Conservation (phyloP, 371 early-diverging fungal genomes). For the Mucor velutinosus region DNA sequence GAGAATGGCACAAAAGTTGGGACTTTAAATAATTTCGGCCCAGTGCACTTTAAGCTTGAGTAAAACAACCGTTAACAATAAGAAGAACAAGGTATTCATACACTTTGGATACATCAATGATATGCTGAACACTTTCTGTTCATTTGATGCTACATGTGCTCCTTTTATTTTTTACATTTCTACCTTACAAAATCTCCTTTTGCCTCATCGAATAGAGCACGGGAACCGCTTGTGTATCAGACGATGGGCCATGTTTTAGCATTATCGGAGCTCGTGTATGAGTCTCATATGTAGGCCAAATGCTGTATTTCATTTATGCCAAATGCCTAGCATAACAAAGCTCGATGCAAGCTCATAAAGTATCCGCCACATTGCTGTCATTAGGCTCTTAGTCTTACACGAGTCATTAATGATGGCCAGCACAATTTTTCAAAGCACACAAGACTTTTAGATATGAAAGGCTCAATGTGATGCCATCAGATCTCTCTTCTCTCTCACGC, state of each 20-base stretch:
- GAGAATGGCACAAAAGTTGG: neutral
- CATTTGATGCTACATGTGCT: neutral
- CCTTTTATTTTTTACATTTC: neutral
- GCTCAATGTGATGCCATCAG: neutral
- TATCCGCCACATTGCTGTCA: neutral
- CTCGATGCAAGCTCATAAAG: neutral
- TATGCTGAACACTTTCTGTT: neutral
- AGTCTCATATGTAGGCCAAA: neutral
- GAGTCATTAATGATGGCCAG: neutral
- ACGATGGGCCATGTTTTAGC: neutral
- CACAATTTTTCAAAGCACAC: neutral
- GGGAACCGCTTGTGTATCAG: slow-evolving; percentile 1
- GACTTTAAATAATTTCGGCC: slow-evolving; percentile 3
- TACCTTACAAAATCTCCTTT: neutral
- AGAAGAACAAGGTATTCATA: neutral
- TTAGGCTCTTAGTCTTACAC: neutral
- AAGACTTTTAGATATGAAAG: neutral
- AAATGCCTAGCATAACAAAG: neutral
- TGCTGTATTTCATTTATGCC: neutral
- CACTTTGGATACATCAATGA: neutral
- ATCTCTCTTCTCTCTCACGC: neutral
- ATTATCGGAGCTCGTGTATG: neutral
- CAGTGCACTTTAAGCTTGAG: neutral
- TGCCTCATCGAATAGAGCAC: neutral
- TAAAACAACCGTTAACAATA: neutral